Evolutionary conservation across 2,329 filamentous ascomycete species (phyloP).

Genomic region (Apiospora kogelbergensis): DNA sequence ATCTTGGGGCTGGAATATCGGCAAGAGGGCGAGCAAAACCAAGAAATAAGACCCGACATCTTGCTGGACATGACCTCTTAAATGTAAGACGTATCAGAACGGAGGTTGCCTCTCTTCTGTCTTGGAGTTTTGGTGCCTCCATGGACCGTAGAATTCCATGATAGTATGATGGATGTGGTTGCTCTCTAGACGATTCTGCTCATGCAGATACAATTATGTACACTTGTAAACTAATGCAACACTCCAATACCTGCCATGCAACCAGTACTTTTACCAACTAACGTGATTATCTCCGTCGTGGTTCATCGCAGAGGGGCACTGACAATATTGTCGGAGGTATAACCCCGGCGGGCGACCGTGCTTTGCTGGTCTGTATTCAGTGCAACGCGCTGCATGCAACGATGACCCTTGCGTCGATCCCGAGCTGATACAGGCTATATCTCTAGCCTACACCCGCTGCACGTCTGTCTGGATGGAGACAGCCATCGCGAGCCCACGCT

Average conservation of each 20-base stretch:
- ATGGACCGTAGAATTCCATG: neutral
- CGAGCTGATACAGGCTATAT: slow-evolving; percentile 1
- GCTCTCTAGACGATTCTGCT: slow-evolving; percentile 8
- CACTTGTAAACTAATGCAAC: slow-evolving; percentile 7
- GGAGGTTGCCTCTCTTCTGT: neutral
- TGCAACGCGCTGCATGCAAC: slow-evolving; percentile 1
- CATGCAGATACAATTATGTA: slow-evolving; percentile 4
- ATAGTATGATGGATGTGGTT: neutral
- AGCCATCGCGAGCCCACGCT: neutral
- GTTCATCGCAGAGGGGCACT: neutral
- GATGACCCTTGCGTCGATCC: slow-evolving; percentile 3
- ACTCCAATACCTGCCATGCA: neutral
- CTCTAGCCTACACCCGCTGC: neutral
- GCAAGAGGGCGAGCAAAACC: slow-evolving; percentile 56
- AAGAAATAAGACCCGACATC: neutral
- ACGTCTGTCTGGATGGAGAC: slow-evolving; percentile 1
- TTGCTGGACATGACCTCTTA: neutral
- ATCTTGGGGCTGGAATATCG: slow-evolving; percentile 93
- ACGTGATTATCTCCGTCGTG: neutral
- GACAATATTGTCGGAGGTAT: neutral
- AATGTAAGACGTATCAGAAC: neutral
- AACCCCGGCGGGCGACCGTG: neutral
- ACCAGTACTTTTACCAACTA: neutral
- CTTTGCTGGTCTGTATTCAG: neutral
- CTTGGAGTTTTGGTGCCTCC: neutral